Evolutionary conservation across 2,329 filamentous ascomycete species (phyloP).

Genomic region (Scytalidium sp.): DNA sequence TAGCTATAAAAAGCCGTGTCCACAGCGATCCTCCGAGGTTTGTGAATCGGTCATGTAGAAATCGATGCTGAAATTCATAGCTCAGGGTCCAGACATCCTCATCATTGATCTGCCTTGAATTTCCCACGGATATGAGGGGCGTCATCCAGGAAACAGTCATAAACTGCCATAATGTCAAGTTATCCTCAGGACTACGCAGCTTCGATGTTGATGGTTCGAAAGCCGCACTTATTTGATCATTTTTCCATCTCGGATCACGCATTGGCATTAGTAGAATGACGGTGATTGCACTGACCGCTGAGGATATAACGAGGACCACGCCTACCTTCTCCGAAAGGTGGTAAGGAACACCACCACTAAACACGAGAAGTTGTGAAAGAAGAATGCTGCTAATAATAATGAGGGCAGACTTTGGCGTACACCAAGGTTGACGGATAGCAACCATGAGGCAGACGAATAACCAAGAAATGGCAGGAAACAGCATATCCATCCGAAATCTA

Average conservation of each 20-base stretch:
- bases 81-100: slow-evolving; percentile 80
- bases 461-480: slow-evolving; percentile 20
- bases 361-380: slow-evolving; percentile 16
- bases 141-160: slow-evolving; percentile 82
- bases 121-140: slow-evolving; percentile 66
- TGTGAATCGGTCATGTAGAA: slow-evolving; percentile 72
- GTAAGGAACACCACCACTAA: slow-evolving; percentile 28
- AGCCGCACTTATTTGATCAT: slow-evolving; percentile 55
- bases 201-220: slow-evolving; percentile 52
- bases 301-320: slow-evolving; percentile 29
- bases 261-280: slow-evolving; percentile 68
- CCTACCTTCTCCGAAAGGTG: slow-evolving; percentile 10
- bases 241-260: slow-evolving; percentile 53
- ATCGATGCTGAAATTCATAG: slow-evolving; percentile 77
- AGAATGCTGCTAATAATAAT: slow-evolving; percentile 16
- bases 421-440: slow-evolving; percentile 16
- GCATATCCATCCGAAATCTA: slow-evolving; percentile 36
- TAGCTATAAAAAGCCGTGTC: slow-evolving; percentile 66
- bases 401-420: slow-evolving; percentile 21
- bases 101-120: slow-evolving; percentile 64
- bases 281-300: slow-evolving; percentile 44
- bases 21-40: slow-evolving; percentile 72
- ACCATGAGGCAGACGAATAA: slow-evolving; percentile 16
- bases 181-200: slow-evolving; percentile 76
- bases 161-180: slow-evolving; percentile 76